phyloP scores from a whole-genome alignment of 768 basidiomycete species.

The Exidia glandulosa region DNA sequence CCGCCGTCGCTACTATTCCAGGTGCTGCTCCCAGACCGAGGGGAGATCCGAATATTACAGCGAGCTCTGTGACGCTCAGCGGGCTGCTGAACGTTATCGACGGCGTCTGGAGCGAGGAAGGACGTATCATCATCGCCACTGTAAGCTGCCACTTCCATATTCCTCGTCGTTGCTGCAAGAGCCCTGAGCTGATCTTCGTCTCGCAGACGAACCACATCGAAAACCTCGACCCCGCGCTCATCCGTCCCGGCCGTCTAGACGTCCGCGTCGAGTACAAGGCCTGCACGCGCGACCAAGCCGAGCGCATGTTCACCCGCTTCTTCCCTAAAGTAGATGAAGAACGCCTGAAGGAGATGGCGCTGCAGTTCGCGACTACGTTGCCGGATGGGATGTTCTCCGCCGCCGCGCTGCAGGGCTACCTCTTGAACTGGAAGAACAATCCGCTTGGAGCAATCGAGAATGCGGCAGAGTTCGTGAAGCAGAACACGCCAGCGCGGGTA shows the following conservation, averaged over 20 bases:
- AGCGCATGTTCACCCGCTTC: slow-evolving; percentile 40
- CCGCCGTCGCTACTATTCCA: not conserved
- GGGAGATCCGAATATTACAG: too few relatives aligned
- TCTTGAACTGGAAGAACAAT: slow-evolving; percentile 28
- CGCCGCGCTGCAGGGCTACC: slow-evolving; percentile 51
- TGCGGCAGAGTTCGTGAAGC: slow-evolving; percentile 28
- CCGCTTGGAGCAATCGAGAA: slow-evolving; percentile 16
- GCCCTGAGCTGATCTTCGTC: not conserved
- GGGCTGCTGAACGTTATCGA: slow-evolving; percentile 50
- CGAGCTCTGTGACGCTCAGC: slow-evolving; percentile 34
- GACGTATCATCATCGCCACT: slow-evolving; percentile 50
- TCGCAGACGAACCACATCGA: slow-evolving; percentile 43
- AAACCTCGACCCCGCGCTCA: slow-evolving; percentile 40
- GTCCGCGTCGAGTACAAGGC: slow-evolving; percentile 39
- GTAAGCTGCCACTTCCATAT: slow-evolving; percentile 17
- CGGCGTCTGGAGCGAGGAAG: slow-evolving; percentile 54
- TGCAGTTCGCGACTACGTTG: slow-evolving; percentile 29
- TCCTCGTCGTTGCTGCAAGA: not conserved
- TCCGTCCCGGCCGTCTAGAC: slow-evolving; percentile 49
- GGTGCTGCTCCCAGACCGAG: too few relatives aligned
- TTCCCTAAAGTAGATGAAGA: slow-evolving; percentile 31
- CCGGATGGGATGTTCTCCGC: slow-evolving; percentile 42
- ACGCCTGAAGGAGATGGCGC: slow-evolving; percentile 24
- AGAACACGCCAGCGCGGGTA: too few relatives aligned
- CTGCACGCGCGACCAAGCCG: slow-evolving; percentile 35